Evolutionary conservation across 352 stramenopile genomes (phyloP).

Genomic region (Phytophthora sp.): DNA sequence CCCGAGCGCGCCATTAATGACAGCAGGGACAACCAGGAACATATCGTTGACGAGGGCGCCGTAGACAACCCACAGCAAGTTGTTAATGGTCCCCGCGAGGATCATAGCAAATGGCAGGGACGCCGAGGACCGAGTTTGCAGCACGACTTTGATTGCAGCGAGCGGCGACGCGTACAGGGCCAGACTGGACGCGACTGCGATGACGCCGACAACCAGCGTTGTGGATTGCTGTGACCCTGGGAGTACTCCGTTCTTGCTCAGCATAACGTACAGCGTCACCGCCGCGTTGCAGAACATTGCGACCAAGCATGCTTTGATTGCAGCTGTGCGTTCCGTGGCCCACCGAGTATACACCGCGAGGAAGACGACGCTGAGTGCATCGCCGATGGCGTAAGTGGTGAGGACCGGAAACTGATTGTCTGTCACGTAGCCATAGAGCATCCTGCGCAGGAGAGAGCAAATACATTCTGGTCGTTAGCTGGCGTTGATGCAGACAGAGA

Average conservation of each 20-base stretch:
- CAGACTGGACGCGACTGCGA: conserved; percentile 62
- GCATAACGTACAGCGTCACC: conserved; percentile 55
- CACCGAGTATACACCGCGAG: conserved; percentile 55
- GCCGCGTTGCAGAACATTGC: conserved; percentile 48
- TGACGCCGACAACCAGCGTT: conserved; percentile 42
- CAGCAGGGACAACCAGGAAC: conserved; percentile 62
- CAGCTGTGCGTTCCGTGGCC: conserved; percentile 37
- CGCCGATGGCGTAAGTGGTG: conserved; percentile 56
- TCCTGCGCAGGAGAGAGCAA: too few relatives aligned
- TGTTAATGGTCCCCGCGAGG: conserved; percentile 68
- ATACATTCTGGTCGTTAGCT: too few relatives aligned
- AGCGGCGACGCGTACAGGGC: conserved; percentile 73
- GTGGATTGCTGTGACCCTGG: conserved; percentile 35
- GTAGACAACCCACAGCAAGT: conserved; percentile 79
- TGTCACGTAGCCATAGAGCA: conserved; percentile 66
- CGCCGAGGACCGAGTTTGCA: conserved; percentile 55
- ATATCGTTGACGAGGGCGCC: conserved; percentile 53
- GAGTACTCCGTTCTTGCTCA: conserved; percentile 38
- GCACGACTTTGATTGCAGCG: conserved; percentile 54
- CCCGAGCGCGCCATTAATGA: conserved; percentile 56
- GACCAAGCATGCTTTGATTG: conserved; percentile 38
- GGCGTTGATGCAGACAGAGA: too few relatives aligned
- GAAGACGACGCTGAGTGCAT: conserved; percentile 53
- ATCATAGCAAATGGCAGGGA: conserved; percentile 75
- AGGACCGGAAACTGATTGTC: conserved; percentile 53